Evolutionary conservation across 345 rosid species (phyloP).

Genomic region (Populus nigra): DNA sequence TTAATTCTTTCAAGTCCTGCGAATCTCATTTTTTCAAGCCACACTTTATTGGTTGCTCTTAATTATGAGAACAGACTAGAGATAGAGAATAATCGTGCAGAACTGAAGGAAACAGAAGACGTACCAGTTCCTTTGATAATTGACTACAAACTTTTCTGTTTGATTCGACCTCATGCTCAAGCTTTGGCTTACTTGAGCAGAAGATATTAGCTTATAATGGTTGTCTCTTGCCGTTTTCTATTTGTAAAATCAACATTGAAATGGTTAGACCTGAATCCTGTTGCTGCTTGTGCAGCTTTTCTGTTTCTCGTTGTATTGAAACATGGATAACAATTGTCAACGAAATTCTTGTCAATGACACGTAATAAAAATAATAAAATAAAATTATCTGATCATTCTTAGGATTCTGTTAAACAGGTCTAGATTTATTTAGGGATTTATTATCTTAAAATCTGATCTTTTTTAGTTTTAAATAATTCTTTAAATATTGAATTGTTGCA

Average conservation of each 20-base stretch:
- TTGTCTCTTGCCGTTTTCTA: not conserved
- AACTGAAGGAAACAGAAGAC: too few relatives aligned
- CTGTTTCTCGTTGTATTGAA: not conserved
- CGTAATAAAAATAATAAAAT: too few relatives aligned
- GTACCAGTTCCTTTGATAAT: too few relatives aligned
- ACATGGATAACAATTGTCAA: not conserved
- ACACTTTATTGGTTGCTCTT: not conserved
- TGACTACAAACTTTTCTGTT: too few relatives aligned
- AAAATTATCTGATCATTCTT: too few relatives aligned
- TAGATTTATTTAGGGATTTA: too few relatives aligned
- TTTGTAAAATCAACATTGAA: not conserved
- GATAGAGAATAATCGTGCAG: too few relatives aligned
- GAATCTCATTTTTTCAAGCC: not conserved
- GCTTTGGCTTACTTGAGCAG: not conserved
- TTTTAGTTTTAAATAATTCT: too few relatives aligned
- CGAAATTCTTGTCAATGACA: not conserved
- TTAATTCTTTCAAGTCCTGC: not conserved
- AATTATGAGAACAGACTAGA: too few relatives aligned
- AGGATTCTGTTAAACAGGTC: too few relatives aligned
- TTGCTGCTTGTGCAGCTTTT: not conserved
- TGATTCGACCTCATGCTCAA: too few relatives aligned
- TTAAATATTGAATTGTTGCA: not conserved
- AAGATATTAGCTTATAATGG: not conserved
- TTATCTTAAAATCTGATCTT: too few relatives aligned
- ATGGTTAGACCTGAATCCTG: not conserved